These are phyloP conservation scores for Cicer cuneatum DNA, from an alignment of 306 rosid species.

Conservation along the genomic window DNA sequence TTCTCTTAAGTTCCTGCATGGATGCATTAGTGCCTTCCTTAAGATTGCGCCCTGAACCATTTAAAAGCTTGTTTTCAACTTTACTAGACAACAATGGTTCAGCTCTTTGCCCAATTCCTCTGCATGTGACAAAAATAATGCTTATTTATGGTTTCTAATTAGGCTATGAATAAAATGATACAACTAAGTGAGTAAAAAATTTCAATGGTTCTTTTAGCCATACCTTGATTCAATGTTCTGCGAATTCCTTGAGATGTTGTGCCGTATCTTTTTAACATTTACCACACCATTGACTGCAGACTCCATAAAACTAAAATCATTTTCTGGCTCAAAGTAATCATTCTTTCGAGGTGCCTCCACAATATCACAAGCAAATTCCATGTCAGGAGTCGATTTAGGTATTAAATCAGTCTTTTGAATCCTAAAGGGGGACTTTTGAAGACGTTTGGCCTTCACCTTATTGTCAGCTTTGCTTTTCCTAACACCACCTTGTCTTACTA, in stretches of 20 bases:
- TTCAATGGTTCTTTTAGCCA: slow-evolving; percentile 21
- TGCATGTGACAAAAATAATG: slow-evolving; percentile 45
- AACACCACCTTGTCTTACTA: slow-evolving; percentile 65
- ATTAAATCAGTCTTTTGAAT: slow-evolving; percentile 59
- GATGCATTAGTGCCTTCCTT: slow-evolving; percentile 64
- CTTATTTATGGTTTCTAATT: slow-evolving; percentile 5
- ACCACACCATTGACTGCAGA: slow-evolving; percentile 55
- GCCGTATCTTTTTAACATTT: slow-evolving; percentile 57
- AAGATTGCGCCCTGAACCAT: slow-evolving; percentile 54
- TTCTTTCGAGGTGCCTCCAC: slow-evolving; percentile 64
- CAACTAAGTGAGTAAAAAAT: background rate
- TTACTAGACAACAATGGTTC: slow-evolving; percentile 66
- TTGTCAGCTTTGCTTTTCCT: slow-evolving; percentile 67
- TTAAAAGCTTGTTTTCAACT: slow-evolving; percentile 65
- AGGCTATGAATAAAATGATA: slow-evolving; percentile 20
- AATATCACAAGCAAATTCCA: slow-evolving; percentile 48
- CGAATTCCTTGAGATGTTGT: slow-evolving; percentile 67
- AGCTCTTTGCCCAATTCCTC: slow-evolving; percentile 58
- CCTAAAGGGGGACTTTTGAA: slow-evolving; percentile 62
- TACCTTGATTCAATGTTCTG: slow-evolving; percentile 85
- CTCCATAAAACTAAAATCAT: slow-evolving; percentile 56
- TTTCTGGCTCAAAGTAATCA: slow-evolving; percentile 74
- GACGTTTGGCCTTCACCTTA: slow-evolving; percentile 70
- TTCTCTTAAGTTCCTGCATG: slow-evolving; percentile 69
- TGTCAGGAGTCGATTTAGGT: slow-evolving; percentile 54